Evolutionary conservation across 2,329 filamentous ascomycete genomes (phyloP), one percentile per base, ranked within the genome.

Genomic region (Pseudogymnoascus sp.): DNA sequence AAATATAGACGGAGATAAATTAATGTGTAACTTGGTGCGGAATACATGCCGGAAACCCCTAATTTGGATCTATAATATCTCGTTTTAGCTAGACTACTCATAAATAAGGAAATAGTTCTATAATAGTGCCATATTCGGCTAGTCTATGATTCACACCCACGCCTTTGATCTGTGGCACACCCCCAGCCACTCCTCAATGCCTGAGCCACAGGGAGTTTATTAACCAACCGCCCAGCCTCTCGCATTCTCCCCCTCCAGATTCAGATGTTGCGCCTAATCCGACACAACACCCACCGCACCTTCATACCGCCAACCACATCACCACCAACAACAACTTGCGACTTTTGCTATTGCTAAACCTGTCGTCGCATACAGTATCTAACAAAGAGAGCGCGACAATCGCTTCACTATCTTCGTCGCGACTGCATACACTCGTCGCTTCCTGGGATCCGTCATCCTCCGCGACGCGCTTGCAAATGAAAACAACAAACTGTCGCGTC

Each of bases 151-250:
- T 5, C 28, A 56, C 49, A 34, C 28, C 49, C 46, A 56, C 46
- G 25, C 46, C 25, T 34, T 56, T 56, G 46, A 34, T 18, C 46
- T 56, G 42, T 25, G 21, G 42, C 46, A 53, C 8, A 16, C 34
- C 46, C 25, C 46, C 49, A 56, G 49, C 49, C 49, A 56, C 43
- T 25, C n/a, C 23, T 25, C 23, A 25, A 12, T 49, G 42, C 18
- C 23, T 25, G 21, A 25, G 64, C 63, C 46, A 63, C 49, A 59
- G 42, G 66, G 64, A 68, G 38, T 67, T 69, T 25, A 28, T 42
- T 21, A 42, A 21, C 28, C 38, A 18, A 12, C 25, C 28, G 40
- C 59, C 16, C 23, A 56, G 31, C 59, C 64, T 65, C 62, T 65
- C 46, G 12, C 43, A 34, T 63, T 53, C 59, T 63, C 65, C 65